Evolutionary conservation across 371 early-diverging fungal genomes (phyloP).

Genomic region (Mucor velutinosus): DNA sequence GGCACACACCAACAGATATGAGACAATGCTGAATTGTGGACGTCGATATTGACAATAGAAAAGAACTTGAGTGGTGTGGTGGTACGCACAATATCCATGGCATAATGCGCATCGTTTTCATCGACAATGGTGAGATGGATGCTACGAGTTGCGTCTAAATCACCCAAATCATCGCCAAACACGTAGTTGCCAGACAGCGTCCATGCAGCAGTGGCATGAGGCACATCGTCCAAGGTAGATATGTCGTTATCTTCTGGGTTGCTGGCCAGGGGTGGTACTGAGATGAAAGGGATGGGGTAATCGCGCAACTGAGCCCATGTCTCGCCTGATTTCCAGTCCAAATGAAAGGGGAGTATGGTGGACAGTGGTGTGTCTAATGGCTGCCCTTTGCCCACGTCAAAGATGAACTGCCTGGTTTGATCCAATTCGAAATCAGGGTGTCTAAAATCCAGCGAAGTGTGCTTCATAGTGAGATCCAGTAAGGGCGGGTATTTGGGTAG

Average conservation of each 20-base stretch:
- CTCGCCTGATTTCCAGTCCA: slow-evolving; percentile 38
- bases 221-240: neutral
- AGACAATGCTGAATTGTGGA: slow-evolving; percentile 27
- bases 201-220: slow-evolving; percentile 20
- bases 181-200: slow-evolving; percentile 29
- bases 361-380: slow-evolving; percentile 48
- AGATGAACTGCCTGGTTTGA: slow-evolving; percentile 52
- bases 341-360: slow-evolving; percentile 52
- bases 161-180: slow-evolving; percentile 34
- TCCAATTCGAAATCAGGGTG: slow-evolving; percentile 37
- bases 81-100: slow-evolving; percentile 40
- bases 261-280: slow-evolving; percentile 36
- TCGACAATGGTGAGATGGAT: neutral
- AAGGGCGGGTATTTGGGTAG: slow-evolving; percentile 34
- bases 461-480: slow-evolving; percentile 27
- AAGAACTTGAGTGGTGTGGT: slow-evolving; percentile 66
- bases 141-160: slow-evolving; percentile 17
- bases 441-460: slow-evolving; percentile 24
- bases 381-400: slow-evolving; percentile 54
- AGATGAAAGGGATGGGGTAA: slow-evolving; percentile 54
- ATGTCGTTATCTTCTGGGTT: neutral
- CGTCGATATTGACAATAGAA: slow-evolving; percentile 37
- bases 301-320: slow-evolving; percentile 53
- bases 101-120: neutral
- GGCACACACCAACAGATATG: slow-evolving; percentile 56